Evolutionary conservation across 1,139 yeast genomes (phyloP).

Genomic region (Blastobotrys ciferrii): DNA sequence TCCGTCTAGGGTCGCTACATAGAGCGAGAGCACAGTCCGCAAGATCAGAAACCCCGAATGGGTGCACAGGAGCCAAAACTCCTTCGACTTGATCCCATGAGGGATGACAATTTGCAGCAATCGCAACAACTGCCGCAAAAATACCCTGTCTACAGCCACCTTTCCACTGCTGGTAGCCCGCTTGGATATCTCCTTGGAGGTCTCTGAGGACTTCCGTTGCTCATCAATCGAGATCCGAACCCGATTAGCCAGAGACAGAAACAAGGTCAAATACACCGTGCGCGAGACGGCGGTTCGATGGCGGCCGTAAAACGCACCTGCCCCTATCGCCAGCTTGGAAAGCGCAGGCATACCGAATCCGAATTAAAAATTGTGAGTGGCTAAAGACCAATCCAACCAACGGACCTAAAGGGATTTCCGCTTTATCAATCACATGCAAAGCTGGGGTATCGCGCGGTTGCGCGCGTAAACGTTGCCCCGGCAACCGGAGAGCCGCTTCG

Average conservation of each 20-base stretch:
- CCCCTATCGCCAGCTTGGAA: conserved; percentile 22
- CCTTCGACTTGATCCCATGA: conserved; percentile 34
- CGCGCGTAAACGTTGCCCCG: background rate
- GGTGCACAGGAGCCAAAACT: conserved; percentile 44
- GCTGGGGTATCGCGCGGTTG: background rate
- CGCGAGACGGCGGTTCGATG: conserved; percentile 31
- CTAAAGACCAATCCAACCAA: too few relatives aligned
- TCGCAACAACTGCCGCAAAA: conserved; percentile 31
- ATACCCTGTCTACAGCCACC: conserved; percentile 38
- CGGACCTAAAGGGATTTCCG: too few relatives aligned
- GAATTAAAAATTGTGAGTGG: background rate
- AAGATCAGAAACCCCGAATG: conserved; percentile 64
- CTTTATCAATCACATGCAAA: background rate
- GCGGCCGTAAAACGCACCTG: conserved; percentile 22
- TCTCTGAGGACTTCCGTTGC: conserved; percentile 18
- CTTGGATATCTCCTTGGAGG: conserved; percentile 13
- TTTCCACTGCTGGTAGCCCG: conserved; percentile 14
- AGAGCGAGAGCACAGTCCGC: conserved; percentile 73
- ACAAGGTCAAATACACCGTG: conserved; percentile 29
- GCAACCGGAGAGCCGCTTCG: background rate
- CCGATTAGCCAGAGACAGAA: conserved; percentile 27
- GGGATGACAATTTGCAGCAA: conserved; percentile 40
- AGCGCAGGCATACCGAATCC: conserved; percentile 19
- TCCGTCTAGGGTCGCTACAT: conserved; percentile 88
- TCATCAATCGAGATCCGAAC: conserved; percentile 26